A percentile compares a stretch with the other conserved stretches of the same genome.
phyloP scores from a whole-genome alignment of 306 rosid species.

The Crataegus laevigata region DNA sequence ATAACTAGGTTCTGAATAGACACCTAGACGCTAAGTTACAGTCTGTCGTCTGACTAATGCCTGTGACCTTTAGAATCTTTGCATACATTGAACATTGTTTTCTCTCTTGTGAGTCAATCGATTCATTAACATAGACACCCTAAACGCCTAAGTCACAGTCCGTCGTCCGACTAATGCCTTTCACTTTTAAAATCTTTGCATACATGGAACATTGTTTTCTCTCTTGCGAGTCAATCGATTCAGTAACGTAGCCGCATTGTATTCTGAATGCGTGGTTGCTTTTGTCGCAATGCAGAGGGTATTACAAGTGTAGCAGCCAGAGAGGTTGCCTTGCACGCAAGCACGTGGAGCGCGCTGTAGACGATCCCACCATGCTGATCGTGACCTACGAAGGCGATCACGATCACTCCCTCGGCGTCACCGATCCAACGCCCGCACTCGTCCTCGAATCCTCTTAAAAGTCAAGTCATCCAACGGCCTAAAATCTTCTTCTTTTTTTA shows the following conservation, averaged over 20 bases:
- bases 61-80: rapidly evolving
- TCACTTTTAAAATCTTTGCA: no score
- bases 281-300: conserved; percentile 42
- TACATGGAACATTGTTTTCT: background rate
- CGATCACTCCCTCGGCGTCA: conserved; percentile 36
- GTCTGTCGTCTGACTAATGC: no score
- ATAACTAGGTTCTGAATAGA: no score
- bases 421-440: conserved; percentile 7
- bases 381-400: conserved; percentile 84
- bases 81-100: no score
- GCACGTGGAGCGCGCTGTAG: conserved; percentile 83
- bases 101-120: background rate
- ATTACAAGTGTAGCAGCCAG: conserved; percentile 74
- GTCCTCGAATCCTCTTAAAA: conserved; percentile 51
- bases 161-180: rapidly evolving
- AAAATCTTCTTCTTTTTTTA: background rate
- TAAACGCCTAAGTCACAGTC: no score
- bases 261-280: background rate
- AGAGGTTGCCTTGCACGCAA: conserved; percentile 83
- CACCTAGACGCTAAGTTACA: no score
- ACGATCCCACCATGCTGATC: conserved; percentile 67
- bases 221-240: background rate
- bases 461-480: conserved; percentile 20
- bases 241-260: background rate
- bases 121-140: background rate